These are phyloP conservation scores for Stemphylium beticola DNA, from an alignment of 2,329 filamentous ascomycete species.

Conservation along the genomic window DNA sequence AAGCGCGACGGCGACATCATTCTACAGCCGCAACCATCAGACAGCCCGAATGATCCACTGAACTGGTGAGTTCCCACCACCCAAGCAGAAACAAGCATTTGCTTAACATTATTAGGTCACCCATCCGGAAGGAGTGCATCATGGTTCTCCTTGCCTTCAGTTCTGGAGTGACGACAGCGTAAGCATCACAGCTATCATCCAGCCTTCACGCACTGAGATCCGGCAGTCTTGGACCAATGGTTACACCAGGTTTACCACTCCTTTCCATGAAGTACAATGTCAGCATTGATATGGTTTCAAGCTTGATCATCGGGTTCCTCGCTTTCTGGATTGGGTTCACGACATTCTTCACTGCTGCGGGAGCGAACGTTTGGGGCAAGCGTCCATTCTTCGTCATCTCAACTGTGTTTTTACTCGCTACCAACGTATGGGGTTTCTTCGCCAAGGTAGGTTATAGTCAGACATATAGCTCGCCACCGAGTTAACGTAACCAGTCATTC, in stretches of 20 bases:
- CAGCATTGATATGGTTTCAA: slow-evolving; percentile 48
- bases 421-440: slow-evolving; percentile 52
- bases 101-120: slow-evolving; percentile 9
- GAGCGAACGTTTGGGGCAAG: slow-evolving; percentile 49
- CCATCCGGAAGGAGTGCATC: slow-evolving; percentile 39
- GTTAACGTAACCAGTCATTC: slow-evolving; percentile 37
- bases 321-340: slow-evolving; percentile 49
- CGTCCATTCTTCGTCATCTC: slow-evolving; percentile 49
- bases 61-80: slow-evolving; percentile 38
- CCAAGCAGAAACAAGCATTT: neutral
- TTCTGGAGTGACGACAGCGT: slow-evolving; percentile 43
- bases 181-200: neutral
- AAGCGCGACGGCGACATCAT: slow-evolving; percentile 69
- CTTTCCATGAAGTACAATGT: slow-evolving; percentile 47
- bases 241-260: slow-evolving; percentile 48
- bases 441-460: slow-evolving; percentile 27
- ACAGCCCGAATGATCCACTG: slow-evolving; percentile 88
- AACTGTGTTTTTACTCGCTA: slow-evolving; percentile 42
- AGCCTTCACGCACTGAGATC: neutral
- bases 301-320: slow-evolving; percentile 48
- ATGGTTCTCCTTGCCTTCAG: slow-evolving; percentile 44
- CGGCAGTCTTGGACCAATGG: slow-evolving; percentile 50
- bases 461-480: neutral
- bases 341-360: slow-evolving; percentile 52
- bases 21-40: slow-evolving; percentile 86